Base-by-base conservation (phyloP, 225 moss, liverwort and hornwort genomes). In the Asterella californica region DNA sequence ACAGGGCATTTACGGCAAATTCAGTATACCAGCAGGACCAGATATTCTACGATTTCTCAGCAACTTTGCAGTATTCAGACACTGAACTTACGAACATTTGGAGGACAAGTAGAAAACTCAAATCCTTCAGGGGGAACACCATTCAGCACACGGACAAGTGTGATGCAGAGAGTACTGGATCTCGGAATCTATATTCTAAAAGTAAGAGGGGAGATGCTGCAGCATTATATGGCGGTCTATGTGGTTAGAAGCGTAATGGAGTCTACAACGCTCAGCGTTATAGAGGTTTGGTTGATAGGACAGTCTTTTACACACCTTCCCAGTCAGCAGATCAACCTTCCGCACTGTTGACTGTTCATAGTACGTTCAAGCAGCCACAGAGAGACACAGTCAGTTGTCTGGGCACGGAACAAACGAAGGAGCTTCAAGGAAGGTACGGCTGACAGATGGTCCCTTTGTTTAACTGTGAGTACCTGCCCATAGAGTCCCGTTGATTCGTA, bases 401-500 rank as follows among this genome's bases (percentile, higher is more conserved):
- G 6, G 19, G 34, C 32, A 29, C 30, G 22, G 30, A 49, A 19
- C 42, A 70, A n/a, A 27, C 7, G 15, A 66, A 30, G 48, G 81
- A 62, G 17, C 25, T 5, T 24, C 22, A 57, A 59, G 33, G 37
- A 49, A 48, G 21, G 21, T 21, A 30, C 32, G 37, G 7, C 36
- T 17, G 37, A 60, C 15, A 38, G 29, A 34, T 34, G 75, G 36
- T 47, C 4, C n/a, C n/a, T 32, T 18, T 10, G 30, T 74, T 18
- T 22, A 59, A 11, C 15, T 0, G 24, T 57, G 0, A 24, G 9
- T 85, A 99, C 99, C 95, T 90, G 85, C 65, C 90, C 88, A 65
- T 92, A 54, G 19, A 99, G 84, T 84, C 99, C 99, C 25, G 94
- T 96, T 46, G 96, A 96, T 82, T 96, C 96, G 74, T 94, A 96